Evolutionary conservation across 2,329 filamentous ascomycete species (phyloP).

Genomic region (Fusarium pseudoanthophilum): DNA sequence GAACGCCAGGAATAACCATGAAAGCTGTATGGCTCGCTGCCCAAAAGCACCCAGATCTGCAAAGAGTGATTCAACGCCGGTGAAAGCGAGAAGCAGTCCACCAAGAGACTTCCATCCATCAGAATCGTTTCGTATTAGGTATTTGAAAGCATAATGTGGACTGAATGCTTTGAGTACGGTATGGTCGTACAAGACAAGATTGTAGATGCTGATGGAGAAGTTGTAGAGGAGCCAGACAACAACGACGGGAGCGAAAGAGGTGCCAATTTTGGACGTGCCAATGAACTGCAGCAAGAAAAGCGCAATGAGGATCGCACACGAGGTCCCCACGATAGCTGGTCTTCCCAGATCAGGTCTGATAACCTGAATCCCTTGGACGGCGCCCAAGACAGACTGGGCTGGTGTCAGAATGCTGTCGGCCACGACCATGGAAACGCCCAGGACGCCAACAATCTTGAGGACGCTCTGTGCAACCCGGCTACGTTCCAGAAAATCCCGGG

Average conservation of each 20-base stretch:
- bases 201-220: constrained; percentile 71
- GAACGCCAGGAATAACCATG: constrained; percentile 75
- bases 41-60: constrained; percentile 82
- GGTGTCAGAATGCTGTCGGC: constrained; percentile 74
- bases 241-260: constrained; percentile 72
- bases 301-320: constrained; percentile 71
- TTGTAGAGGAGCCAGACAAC: constrained; percentile 75
- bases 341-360: constrained; percentile 66
- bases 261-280: constrained; percentile 69
- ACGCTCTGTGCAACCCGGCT: constrained; percentile 62
- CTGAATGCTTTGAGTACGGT: constrained; percentile 67
- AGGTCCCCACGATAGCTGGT: constrained; percentile 69
- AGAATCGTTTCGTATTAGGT: constrained; percentile 67
- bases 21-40: constrained; percentile 75
- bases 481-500: constrained; percentile 68
- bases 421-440: constrained; percentile 76
- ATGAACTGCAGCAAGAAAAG: constrained; percentile 74
- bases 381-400: constrained; percentile 75
- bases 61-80: constrained; percentile 82
- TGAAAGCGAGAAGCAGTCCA: constrained; percentile 80
- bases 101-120: constrained; percentile 73
- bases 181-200: constrained; percentile 62
- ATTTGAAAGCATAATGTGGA: constrained; percentile 69
- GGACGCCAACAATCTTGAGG: constrained; percentile 70
- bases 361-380: constrained; percentile 72